Conservation (phyloP, 306 rosid genomes). For the Abrus pulchellus region DNA sequence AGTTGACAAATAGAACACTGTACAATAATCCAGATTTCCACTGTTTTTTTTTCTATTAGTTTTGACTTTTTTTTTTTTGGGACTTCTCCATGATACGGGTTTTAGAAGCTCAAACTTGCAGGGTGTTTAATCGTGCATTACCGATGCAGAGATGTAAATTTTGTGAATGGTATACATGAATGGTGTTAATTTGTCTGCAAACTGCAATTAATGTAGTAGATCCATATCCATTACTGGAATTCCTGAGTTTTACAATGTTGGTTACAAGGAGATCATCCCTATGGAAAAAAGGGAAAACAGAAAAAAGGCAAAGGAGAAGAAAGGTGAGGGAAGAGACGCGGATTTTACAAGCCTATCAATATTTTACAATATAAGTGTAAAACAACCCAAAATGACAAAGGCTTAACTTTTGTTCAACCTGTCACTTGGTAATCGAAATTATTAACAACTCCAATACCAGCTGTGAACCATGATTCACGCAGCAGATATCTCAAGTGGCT, state of each 20-base stretch:
- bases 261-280: constrained; percentile 46
- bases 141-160: constrained; percentile 45
- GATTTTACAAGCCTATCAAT: constrained; percentile 43
- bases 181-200: not conserved
- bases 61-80: no score
- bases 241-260: constrained; percentile 41
- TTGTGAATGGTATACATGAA: constrained; percentile 48
- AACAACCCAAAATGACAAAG: constrained; percentile 42
- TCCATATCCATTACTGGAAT: constrained; percentile 44
- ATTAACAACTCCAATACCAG: constrained; percentile 57
- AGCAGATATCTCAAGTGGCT: constrained; percentile 45
- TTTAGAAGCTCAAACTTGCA: not conserved
- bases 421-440: constrained; percentile 39
- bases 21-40: no score
- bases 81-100: no score
- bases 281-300: not conserved
- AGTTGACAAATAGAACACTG: no score
- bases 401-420: constrained; percentile 83
- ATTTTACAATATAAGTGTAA: constrained; percentile 26
- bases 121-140: constrained; percentile 23
- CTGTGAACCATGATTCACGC: constrained; percentile 90
- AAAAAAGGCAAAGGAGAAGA: not conserved
- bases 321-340: constrained; percentile 24
- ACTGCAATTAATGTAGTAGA: constrained; percentile 29
- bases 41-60: no score